Conservation (phyloP, 1,284 basidiomycete species). For the Phellopilus nigrolimitatus region DNA sequence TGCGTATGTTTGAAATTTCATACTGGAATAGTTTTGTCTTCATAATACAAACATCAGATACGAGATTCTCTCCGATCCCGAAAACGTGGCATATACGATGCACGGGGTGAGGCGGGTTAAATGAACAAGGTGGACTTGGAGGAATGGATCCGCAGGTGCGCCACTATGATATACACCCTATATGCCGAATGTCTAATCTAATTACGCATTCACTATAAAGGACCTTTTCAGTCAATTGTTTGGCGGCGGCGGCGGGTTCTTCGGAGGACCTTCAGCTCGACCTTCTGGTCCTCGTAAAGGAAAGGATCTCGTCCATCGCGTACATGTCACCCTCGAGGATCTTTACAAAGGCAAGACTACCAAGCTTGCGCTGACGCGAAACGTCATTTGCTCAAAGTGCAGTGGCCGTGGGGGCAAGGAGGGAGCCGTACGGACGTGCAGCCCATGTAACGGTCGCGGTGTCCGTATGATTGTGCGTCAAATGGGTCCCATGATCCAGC, state of each 20-base stretch:
- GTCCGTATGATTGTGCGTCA: slow-evolving; percentile 90
- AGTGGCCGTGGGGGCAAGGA: slow-evolving; percentile 97
- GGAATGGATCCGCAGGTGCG: slow-evolving; percentile 93
- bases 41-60: slow-evolving; percentile 50
- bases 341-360: slow-evolving; percentile 98
- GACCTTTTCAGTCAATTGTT: slow-evolving; percentile 99
- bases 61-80: slow-evolving; percentile 87
- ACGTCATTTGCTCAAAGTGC: slow-evolving; percentile 91
- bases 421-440: slow-evolving; percentile 84
- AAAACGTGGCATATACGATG: slow-evolving; percentile 85
- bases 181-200: slow-evolving; percentile 6
- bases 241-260: slow-evolving; percentile 55
- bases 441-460: slow-evolving; percentile 84
- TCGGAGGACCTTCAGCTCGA: slow-evolving; percentile 54
- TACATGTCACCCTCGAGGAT: slow-evolving; percentile 94
- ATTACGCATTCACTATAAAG: slow-evolving; percentile 34
- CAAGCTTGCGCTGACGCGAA: slow-evolving; percentile 95
- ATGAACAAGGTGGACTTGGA: slow-evolving; percentile 83
- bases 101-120: slow-evolving; percentile 92
- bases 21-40: slow-evolving; percentile 16
- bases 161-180: slow-evolving; percentile 10
- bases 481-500: slow-evolving; percentile 99
- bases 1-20: slow-evolving; percentile 56
- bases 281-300: slow-evolving; percentile 89
- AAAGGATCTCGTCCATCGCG: slow-evolving; percentile 97